phyloP scores from a whole-genome alignment of 2,329 filamentous ascomycete genomes.

The Zasmidium citrigriseum region DNA sequence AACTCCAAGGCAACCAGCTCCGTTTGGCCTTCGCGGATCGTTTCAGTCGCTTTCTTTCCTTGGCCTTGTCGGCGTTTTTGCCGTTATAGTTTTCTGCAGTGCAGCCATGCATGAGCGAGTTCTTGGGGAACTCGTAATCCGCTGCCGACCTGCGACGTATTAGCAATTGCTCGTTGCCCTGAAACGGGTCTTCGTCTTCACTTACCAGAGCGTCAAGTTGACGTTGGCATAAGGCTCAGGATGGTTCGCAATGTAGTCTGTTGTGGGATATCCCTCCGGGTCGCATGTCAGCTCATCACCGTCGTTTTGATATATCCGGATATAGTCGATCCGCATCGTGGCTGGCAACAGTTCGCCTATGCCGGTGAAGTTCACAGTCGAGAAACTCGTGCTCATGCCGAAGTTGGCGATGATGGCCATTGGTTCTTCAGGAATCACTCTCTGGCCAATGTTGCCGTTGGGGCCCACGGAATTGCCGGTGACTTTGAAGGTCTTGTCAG shows the following conservation, averaged over 20 bases:
- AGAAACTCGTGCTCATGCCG: slow-evolving; percentile 69
- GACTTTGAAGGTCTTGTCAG: slow-evolving; percentile 65
- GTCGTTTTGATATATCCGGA: slow-evolving; percentile 69
- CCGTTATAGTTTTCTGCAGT: slow-evolving; percentile 20
- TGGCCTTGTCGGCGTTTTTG: slow-evolving; percentile 12
- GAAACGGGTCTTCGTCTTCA: slow-evolving; percentile 9
- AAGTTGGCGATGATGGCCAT: slow-evolving; percentile 69
- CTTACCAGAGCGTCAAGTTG: slow-evolving; percentile 66
- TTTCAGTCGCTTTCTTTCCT: slow-evolving; percentile 10
- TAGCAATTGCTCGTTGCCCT: slow-evolving; percentile 4
- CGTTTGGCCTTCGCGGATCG: slow-evolving; percentile 6
- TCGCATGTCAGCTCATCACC: slow-evolving; percentile 64
- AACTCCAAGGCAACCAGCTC: slow-evolving; percentile 16
- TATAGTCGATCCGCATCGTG: slow-evolving; percentile 67
- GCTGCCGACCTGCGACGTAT: slow-evolving; percentile 44
- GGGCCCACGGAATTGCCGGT: slow-evolving; percentile 61
- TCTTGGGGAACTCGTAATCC: slow-evolving; percentile 61
- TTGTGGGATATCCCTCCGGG: slow-evolving; percentile 66
- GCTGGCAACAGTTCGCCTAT: slow-evolving; percentile 60
- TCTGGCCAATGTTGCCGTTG: slow-evolving; percentile 69
- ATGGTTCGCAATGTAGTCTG: slow-evolving; percentile 65
- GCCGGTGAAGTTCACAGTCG: slow-evolving; percentile 59
- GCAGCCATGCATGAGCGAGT: slow-evolving; percentile 62
- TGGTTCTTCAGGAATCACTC: slow-evolving; percentile 66
- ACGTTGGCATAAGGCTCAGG: slow-evolving; percentile 62